A percentile compares a stretch with the other conserved stretches of the same genome.
phyloP scores from a whole-genome alignment of 2,329 filamentous ascomycete genomes.

The Penicillium sp. region DNA sequence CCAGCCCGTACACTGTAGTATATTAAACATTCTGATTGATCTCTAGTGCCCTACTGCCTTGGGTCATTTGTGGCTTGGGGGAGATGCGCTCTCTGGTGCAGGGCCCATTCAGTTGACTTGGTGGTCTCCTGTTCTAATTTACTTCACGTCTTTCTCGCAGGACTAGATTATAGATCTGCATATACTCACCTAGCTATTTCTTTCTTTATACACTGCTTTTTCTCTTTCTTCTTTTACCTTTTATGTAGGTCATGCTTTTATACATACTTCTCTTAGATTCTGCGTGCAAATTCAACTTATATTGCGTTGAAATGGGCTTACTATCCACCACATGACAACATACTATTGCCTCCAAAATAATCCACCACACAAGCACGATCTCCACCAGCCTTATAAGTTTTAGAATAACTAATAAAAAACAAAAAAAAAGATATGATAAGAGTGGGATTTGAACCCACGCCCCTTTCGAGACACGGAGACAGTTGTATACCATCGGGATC shows the following conservation, averaged over 20 bases:
- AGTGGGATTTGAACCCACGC: slow-evolving; percentile 15
- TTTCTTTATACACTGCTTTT: not conserved
- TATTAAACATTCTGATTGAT: slow-evolving; percentile 4
- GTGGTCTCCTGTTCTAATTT: not conserved
- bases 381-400: too few species aligned
- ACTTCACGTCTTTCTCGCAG: not conserved
- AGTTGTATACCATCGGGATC: slow-evolving; percentile 18
- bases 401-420: not conserved
- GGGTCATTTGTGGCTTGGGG: too few species aligned
- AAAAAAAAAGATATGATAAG: slow-evolving; percentile 9
- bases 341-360: too few species aligned
- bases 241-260: not conserved
- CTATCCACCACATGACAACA: too few species aligned
- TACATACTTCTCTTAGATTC: too few species aligned
- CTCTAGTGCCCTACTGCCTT: too few species aligned
- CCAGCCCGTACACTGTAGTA: slow-evolving; percentile 12
- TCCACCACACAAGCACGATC: too few species aligned
- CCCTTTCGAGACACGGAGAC: slow-evolving; percentile 14
- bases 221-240: not conserved
- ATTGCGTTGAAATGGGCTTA: not conserved
- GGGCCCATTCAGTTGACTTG: not conserved
- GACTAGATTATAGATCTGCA: not conserved
- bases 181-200: not conserved
- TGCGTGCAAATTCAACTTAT: not conserved
- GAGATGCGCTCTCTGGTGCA: not conserved